Percentiles rank a stretch among this genome's conserved stretches.
These are phyloP conservation scores for Lepidium didymum DNA, from an alignment of 345 rosid species.

Conservation along the genomic window DNA sequence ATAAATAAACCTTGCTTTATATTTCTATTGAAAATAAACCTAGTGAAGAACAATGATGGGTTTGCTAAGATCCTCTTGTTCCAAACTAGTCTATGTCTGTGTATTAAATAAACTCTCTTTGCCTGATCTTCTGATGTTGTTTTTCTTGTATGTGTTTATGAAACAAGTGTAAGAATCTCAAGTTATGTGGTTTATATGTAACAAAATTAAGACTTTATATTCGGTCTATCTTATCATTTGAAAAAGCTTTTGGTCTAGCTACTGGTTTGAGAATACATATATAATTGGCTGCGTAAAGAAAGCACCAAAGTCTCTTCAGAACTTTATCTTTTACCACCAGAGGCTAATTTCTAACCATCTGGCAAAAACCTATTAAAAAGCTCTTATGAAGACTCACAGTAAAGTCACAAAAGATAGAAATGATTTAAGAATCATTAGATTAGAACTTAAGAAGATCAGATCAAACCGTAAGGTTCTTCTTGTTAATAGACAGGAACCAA, in stretches of 20 bases:
- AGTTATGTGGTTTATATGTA: background rate
- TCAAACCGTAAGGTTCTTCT: conserved; percentile 9
- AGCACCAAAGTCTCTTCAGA: conserved; percentile 26
- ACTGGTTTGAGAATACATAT: no score
- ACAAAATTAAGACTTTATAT: background rate
- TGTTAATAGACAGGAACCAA: conserved; percentile 19
- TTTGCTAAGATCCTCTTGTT: conserved; percentile 2
- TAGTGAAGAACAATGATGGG: conserved; percentile 8
- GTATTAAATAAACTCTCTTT: background rate
- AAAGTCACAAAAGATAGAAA: background rate
- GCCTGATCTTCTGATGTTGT: background rate
- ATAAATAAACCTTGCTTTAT: background rate
- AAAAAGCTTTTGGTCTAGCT: no score
- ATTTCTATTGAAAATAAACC: background rate
- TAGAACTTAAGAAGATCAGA: background rate
- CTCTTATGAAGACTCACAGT: background rate
- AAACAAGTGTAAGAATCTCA: background rate
- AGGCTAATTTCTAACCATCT: conserved; percentile 94
- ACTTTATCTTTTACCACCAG: conserved; percentile 90
- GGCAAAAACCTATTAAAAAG: conserved; percentile 63
- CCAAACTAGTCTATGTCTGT: background rate
- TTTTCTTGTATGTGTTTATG: background rate
- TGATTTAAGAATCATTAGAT: background rate
- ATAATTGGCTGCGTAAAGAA: background rate
- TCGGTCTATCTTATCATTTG: background rate